Evolutionary conservation across 768 basidiomycete species (phyloP).

Genomic region (Russula olivacea): DNA sequence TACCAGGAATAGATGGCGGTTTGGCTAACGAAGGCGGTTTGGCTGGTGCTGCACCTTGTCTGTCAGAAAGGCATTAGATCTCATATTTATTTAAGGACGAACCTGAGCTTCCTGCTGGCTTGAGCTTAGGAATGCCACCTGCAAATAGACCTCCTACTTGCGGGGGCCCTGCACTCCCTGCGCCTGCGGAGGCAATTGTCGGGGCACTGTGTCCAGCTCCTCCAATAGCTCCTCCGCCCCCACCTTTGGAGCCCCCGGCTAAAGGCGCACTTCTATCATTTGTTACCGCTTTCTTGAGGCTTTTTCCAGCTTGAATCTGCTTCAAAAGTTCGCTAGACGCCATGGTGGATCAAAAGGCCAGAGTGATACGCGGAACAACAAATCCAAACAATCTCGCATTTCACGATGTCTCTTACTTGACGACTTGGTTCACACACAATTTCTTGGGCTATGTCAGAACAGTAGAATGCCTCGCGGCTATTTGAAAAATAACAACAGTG

Average conservation of each 20-base stretch:
- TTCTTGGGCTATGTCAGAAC: too few species aligned
- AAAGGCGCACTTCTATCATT: slow-evolving; percentile 72
- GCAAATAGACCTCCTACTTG: slow-evolving; percentile 84
- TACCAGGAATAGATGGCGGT: slow-evolving; percentile 31
- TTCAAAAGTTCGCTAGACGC: slow-evolving; percentile 70
- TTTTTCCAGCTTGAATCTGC: slow-evolving; percentile 79
- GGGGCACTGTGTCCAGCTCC: slow-evolving; percentile 36
- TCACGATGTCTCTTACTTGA: not conserved
- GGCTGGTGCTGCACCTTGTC: slow-evolving; percentile 24
- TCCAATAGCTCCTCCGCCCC: slow-evolving; percentile 32
- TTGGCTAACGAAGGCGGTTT: slow-evolving; percentile 19
- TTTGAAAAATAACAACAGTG: not conserved
- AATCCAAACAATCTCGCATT: slow-evolving; percentile 8
- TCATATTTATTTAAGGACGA: not conserved
- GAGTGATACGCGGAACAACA: slow-evolving; percentile 1
- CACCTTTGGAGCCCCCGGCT: slow-evolving; percentile 43
- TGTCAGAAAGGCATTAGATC: not conserved
- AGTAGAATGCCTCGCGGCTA: not conserved
- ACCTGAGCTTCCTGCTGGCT: slow-evolving; percentile 53
- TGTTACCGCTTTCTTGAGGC: slow-evolving; percentile 75
- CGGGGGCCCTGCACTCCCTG: slow-evolving; percentile 50
- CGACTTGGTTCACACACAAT: too few species aligned
- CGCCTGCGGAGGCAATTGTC: slow-evolving; percentile 22
- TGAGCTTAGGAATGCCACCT: slow-evolving; percentile 87
- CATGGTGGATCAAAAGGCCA: slow-evolving; percentile 38